Evolutionary conservation across 441 rosid genomes (phyloP), one percentile per base, ranked within the genome.

Genomic region (Lepidium campestre): DNA sequence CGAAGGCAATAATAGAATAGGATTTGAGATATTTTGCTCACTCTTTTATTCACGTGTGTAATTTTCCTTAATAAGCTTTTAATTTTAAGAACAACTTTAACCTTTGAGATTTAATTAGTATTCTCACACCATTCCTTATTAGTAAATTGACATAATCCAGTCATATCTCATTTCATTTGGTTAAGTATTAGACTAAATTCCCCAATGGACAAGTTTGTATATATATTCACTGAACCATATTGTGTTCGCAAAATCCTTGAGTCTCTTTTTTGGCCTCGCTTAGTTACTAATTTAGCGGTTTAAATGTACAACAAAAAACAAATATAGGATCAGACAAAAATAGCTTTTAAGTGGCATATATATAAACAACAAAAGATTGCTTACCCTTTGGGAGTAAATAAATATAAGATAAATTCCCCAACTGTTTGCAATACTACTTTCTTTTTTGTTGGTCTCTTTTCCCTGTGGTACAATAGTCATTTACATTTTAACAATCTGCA

Each of bases 401-500:
- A 53, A 63, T 29, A 71, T n/a, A n/a, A n/a, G 14, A 19, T 71
- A 34, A 61, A 23, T 13, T 4, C 34, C 31, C 17, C 32, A 34
- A 63, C 65, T 71, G 52, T 71, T 64, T 39, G 65, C 70, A 63
- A 6, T 62, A 54, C 74, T 63, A 71, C 58, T 55, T 56, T 57
- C 34, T 17, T 27, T 62, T 12, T 0, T 23, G n/a, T n/a, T n/a
- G n/a, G n/a, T n/a, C n/a, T n/a, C n/a, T n/a, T n/a, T 40, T 64
- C 60, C 65, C 76, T 65, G 76, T 65, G 45, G 31, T 27, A 57
- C 56, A 65, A 57, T 40, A 64, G 39, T 48, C 76, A 72, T 72
- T 61, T 65, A 72, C 71, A 72, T 35, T 62, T 54, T 65, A 72
- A 57, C 49, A 72, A 65, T 49, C 66, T 64, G 65, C 70, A 61